Percentiles rank a stretch among this genome's conserved stretches.
Evolutionary conservation across 2,329 filamentous ascomycete genomes (phyloP).

Genomic region (Erysiphe neolycopersici): DNA sequence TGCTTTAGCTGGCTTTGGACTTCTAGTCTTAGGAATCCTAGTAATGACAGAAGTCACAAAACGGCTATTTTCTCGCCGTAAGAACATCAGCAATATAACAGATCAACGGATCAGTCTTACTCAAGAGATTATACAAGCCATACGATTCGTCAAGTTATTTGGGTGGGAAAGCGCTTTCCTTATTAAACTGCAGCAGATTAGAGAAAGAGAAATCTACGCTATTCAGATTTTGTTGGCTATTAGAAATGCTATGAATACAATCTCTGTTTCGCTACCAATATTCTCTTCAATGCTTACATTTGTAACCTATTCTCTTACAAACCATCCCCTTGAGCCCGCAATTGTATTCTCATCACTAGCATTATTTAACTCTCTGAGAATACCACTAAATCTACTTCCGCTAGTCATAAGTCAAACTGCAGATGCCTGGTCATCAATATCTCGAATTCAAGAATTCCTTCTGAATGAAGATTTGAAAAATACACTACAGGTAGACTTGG

Average conservation of each 20-base stretch:
- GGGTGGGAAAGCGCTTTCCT: conserved; percentile 85
- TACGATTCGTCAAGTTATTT: conserved; percentile 90
- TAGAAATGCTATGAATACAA: conserved; percentile 37
- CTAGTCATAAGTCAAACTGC: conserved; percentile 71
- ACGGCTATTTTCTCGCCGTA: conserved; percentile 46
- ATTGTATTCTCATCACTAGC: conserved; percentile 79
- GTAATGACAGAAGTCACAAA: conserved; percentile 53
- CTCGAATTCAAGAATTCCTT: conserved; percentile 70
- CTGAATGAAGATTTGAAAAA: conserved; percentile 65
- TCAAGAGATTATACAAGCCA: conserved; percentile 73
- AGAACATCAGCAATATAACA: conserved; percentile 72
- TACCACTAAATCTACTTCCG: conserved; percentile 73
- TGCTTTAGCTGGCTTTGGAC: conserved; percentile 62
- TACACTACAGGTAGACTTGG: conserved; percentile 27
- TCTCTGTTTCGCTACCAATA: conserved; percentile 40
- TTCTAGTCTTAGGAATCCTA: conserved; percentile 56
- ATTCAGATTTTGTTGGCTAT: conserved; percentile 59
- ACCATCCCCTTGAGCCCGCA: conserved; percentile 44
- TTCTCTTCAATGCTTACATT: conserved; percentile 92
- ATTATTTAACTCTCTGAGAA: conserved; percentile 70
- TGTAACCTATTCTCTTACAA: conserved; percentile 46
- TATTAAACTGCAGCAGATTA: conserved; percentile 44
- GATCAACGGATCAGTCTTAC: conserved; percentile 78
- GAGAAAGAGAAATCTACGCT: conserved; percentile 50
- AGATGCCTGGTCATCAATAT: conserved; percentile 65